These are phyloP conservation scores for Ilyonectria sp. DNA, from an alignment of 2,329 filamentous ascomycete species.

Conservation along the genomic window DNA sequence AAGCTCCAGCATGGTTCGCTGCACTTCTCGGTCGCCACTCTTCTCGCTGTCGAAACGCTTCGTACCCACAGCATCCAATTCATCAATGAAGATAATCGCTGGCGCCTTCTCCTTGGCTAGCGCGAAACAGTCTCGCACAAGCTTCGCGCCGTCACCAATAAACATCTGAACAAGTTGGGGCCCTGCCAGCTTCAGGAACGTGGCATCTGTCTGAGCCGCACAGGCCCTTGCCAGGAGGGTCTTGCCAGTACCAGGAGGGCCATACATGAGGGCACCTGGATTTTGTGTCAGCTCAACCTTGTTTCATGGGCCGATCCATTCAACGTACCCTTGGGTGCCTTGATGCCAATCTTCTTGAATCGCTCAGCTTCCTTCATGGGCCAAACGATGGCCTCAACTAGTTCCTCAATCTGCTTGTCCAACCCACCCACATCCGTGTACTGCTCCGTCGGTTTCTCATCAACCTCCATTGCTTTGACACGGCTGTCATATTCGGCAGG, in stretches of 20 bases:
- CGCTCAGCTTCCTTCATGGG: slow-evolving; percentile 99
- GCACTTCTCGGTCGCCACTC: slow-evolving; percentile 96
- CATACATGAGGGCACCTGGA: slow-evolving; percentile 99
- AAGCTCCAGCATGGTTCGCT: slow-evolving; percentile 98
- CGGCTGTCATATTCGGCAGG: slow-evolving; percentile 98
- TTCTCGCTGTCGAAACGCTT: slow-evolving; percentile 99
- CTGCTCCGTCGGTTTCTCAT: slow-evolving; percentile 99
- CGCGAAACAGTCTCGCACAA: slow-evolving; percentile 97
- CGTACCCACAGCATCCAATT: slow-evolving; percentile 97
- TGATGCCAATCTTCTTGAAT: slow-evolving; percentile 99
- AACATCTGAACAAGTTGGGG: slow-evolving; percentile 99
- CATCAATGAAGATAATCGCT: slow-evolving; percentile 99
- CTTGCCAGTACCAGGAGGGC: slow-evolving; percentile 91
- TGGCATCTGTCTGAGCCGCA: slow-evolving; percentile 97
- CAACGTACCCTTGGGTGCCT: slow-evolving; percentile 92
- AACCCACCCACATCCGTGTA: slow-evolving; percentile 98
- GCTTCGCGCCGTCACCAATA: slow-evolving; percentile 97
- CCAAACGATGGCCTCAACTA: slow-evolving; percentile 99
- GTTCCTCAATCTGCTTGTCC: slow-evolving; percentile 99
- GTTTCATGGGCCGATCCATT: slow-evolving; percentile 64
- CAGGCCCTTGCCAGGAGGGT: slow-evolving; percentile 95
- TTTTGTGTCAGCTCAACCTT: slow-evolving; percentile 91
- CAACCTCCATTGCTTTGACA: slow-evolving; percentile 99
- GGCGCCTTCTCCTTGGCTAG: slow-evolving; percentile 99
- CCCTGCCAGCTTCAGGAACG: slow-evolving; percentile 97